These are phyloP conservation scores for Gossypium ekmanianum DNA, from an alignment of 345 rosid genomes.

Conservation along the genomic window DNA sequence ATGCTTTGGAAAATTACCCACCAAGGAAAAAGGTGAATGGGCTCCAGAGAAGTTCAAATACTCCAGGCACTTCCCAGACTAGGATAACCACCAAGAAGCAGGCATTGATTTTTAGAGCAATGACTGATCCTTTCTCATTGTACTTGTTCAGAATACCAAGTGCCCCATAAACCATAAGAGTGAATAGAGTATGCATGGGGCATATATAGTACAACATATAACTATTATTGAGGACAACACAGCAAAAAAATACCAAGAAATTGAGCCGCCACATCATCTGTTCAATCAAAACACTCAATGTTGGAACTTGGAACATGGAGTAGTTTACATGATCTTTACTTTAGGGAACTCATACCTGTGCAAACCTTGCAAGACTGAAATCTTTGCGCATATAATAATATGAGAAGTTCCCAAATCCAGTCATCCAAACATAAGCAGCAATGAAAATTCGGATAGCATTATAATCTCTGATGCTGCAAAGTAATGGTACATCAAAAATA, in stretches of 20 bases:
- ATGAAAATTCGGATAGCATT: slow-evolving; percentile 92
- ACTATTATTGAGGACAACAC: slow-evolving; percentile 80
- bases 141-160: slow-evolving; percentile 88
- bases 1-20: slow-evolving; percentile 35
- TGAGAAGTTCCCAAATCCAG: slow-evolving; percentile 99
- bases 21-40: slow-evolving; percentile 86
- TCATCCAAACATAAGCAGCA: slow-evolving; percentile 99
- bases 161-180: slow-evolving; percentile 96
- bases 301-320: slow-evolving; percentile 15
- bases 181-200: slow-evolving; percentile 98
- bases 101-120: slow-evolving; percentile 61
- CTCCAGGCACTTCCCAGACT: slow-evolving; percentile 93
- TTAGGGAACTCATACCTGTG: slow-evolving; percentile 59
- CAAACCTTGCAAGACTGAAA: slow-evolving; percentile 90
- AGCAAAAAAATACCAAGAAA: slow-evolving; percentile 84
- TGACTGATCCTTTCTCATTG: slow-evolving; percentile 76
- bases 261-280: slow-evolving; percentile 99
- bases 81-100: slow-evolving; percentile 85
- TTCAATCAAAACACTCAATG: slow-evolving; percentile 23
- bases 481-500: slow-evolving; percentile 99
- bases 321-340: not conserved
- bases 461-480: slow-evolving; percentile 93
- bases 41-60: slow-evolving; percentile 89
- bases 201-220: slow-evolving; percentile 93
- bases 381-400: slow-evolving; percentile 96